A percentile compares a stretch with the other conserved stretches of the same genome.
phyloP scores from a whole-genome alignment of 441 rosid species.

The Lepidium campestre region DNA sequence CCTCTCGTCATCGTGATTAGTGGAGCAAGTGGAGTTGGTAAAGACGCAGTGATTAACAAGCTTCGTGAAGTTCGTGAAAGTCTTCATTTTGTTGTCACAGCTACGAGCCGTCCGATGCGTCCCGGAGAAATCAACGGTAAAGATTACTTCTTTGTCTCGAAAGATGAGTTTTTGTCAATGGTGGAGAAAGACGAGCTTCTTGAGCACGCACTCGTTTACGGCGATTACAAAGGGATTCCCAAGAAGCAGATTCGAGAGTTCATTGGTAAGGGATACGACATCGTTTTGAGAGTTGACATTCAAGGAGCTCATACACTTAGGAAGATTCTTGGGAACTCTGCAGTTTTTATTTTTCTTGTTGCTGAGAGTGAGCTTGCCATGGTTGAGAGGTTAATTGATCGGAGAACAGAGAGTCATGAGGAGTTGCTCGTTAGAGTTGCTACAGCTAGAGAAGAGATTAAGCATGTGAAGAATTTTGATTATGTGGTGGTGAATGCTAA shows the following conservation, averaged over 20 bases:
- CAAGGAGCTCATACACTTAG: conserved; percentile 76
- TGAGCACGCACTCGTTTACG: conserved; percentile 81
- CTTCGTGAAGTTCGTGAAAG: conserved; percentile 48
- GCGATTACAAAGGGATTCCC: conserved; percentile 84
- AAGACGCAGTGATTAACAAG: conserved; percentile 75
- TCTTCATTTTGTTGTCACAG: conserved; percentile 83
- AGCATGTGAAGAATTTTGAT: conserved; percentile 58
- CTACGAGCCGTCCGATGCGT: conserved; percentile 70
- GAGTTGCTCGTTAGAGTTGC: conserved; percentile 73
- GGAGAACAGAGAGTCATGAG: conserved; percentile 76
- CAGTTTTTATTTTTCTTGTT: conserved; percentile 65
- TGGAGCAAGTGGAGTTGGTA: conserved; percentile 93
- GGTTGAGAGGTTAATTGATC: conserved; percentile 77
- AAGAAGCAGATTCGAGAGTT: conserved; percentile 26
- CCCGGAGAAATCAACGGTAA: conserved; percentile 73
- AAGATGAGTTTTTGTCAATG: conserved; percentile 68
- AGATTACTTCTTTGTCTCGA: conserved; percentile 71
- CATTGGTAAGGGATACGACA: conserved; percentile 65
- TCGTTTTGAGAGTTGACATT: conserved; percentile 80
- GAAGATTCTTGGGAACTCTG: conserved; percentile 22
- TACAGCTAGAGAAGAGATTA: conserved; percentile 79
- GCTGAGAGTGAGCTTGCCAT: conserved; percentile 88
- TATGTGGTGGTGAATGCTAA: conserved; percentile 78
- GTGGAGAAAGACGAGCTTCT: conserved; percentile 64
- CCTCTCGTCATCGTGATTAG: conserved; percentile 72